phyloP scores from a whole-genome alignment of 1,139 yeast species.

The Geotrichum phurueaensis region DNA sequence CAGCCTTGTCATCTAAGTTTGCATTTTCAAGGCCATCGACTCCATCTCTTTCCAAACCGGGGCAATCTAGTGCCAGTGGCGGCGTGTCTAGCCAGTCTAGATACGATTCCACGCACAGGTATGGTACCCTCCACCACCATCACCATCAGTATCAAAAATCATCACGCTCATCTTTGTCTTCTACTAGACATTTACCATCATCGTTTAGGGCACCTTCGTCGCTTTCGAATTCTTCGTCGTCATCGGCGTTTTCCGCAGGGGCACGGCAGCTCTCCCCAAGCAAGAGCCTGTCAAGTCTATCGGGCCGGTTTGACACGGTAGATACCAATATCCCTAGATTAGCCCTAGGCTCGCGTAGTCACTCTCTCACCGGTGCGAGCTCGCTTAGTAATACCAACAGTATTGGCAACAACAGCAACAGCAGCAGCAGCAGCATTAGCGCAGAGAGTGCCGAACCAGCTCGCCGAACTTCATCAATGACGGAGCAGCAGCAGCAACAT shows the following conservation, averaged over 20 bases:
- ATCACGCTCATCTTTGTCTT: not conserved
- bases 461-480: not conserved
- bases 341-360: not conserved
- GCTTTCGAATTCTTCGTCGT: not conserved
- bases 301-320: not conserved
- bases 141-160: not conserved
- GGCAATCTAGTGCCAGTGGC: not conserved
- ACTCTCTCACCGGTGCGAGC: not conserved
- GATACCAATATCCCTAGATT: not conserved
- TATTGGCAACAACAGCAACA: not conserved
- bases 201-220: not conserved
- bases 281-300: not conserved
- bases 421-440: not conserved
- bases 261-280: slow-evolving; percentile 2
- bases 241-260: not conserved
- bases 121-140: not conserved
- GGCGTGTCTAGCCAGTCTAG: not conserved
- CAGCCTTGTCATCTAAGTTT: not conserved
- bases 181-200: not conserved
- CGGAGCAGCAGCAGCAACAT: not conserved
- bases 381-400: not conserved
- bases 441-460: not conserved
- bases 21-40: not conserved
- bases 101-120: not conserved
- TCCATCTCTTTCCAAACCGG: not conserved